Evolutionary conservation across 2,329 filamentous ascomycete species (phyloP).

Genomic region (Talaromyces sp.): DNA sequence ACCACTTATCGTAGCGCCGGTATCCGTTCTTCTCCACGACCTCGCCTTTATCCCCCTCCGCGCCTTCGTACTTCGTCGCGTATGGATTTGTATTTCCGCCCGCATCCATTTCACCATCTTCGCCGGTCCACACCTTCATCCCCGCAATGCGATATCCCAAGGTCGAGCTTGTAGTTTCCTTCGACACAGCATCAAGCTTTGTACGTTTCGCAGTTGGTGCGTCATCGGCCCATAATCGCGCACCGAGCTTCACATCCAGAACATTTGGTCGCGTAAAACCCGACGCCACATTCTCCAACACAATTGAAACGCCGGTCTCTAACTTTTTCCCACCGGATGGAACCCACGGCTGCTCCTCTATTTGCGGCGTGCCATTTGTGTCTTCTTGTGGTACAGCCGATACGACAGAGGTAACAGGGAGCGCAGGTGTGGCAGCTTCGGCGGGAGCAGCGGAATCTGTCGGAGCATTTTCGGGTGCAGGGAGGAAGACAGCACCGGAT

Average conservation of each 20-base stretch:
- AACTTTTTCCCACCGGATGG: slow-evolving; percentile 65
- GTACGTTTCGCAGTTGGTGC: slow-evolving; percentile 61
- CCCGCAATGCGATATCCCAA: slow-evolving; percentile 67
- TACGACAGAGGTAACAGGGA: slow-evolving; percentile 22
- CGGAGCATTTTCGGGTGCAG: slow-evolving; percentile 23
- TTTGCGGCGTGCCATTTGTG: slow-evolving; percentile 19
- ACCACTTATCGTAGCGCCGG: slow-evolving; percentile 67
- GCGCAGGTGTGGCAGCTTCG: slow-evolving; percentile 13
- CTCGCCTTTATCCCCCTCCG: slow-evolving; percentile 48
- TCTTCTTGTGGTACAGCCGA: slow-evolving; percentile 23
- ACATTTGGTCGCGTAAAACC: slow-evolving; percentile 87
- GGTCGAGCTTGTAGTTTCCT: slow-evolving; percentile 61
- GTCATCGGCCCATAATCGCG: slow-evolving; percentile 79
- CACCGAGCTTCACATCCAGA: slow-evolving; percentile 88
- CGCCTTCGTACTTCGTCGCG: slow-evolving; percentile 47
- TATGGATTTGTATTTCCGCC: slow-evolving; percentile 38
- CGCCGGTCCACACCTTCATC: slow-evolving; percentile 61
- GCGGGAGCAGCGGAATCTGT: slow-evolving; percentile 14
- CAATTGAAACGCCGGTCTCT: slow-evolving; percentile 76
- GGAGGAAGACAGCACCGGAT: slow-evolving; percentile 39
- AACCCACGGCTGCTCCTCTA: slow-evolving; percentile 40
- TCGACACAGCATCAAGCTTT: slow-evolving; percentile 61
- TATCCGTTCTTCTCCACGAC: slow-evolving; percentile 56
- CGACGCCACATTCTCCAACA: slow-evolving; percentile 79
- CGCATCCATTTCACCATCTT: slow-evolving; percentile 35